Base-by-base conservation (phyloP, 352 stramenopile species). In the Phytophthora vignae region DNA sequence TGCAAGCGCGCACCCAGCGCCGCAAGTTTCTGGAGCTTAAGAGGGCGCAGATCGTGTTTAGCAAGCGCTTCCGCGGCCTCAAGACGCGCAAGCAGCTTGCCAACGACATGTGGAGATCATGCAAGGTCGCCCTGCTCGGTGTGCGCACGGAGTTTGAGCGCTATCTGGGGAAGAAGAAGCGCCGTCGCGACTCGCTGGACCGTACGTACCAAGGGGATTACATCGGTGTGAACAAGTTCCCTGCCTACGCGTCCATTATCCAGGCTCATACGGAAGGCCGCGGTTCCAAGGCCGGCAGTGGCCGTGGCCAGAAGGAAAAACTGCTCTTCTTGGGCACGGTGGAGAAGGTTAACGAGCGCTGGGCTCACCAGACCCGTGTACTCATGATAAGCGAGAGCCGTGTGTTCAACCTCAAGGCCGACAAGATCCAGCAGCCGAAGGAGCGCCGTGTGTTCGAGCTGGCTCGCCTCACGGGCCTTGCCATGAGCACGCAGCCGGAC, bases 91-190 rank as follows among this genome's bases (percentile, higher is more conserved):
- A 92, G 73, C 74, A 92, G 63, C 81, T 95, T 54, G 74, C 83
- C 10, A 76, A 71, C 19, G 78, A 90, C 29, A 82, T 92, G 79
- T 93, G 83, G 84, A 73, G 68, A 53, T 87, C 83, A 50, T 94
- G 87, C 76, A 91, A 91, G 68, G 74, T 88, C 46, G 88, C 84
- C 25, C 71, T 94, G 46, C 71, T 96, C 19, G 88, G 88, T 25
- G 85, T 96, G 49, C 87, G 88, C 38, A 94, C 87, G 7, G 88
- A 94, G 61, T 96, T 96, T 53, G 88, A 96, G 79, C 85, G 86
- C 21, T 96, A 90, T 68, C 66, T 93, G 40, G 85, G 87, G 66
- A 87, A 94, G 83, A 96, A 96, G 76, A 94, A 94, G 78, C 88
- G 88, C 60, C 87, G 88, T 56, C 87, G 88, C 61, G 81, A 94